Conservation (phyloP, 2,329 filamentous ascomycete genomes). For the Aureobasidium sp. region DNA sequence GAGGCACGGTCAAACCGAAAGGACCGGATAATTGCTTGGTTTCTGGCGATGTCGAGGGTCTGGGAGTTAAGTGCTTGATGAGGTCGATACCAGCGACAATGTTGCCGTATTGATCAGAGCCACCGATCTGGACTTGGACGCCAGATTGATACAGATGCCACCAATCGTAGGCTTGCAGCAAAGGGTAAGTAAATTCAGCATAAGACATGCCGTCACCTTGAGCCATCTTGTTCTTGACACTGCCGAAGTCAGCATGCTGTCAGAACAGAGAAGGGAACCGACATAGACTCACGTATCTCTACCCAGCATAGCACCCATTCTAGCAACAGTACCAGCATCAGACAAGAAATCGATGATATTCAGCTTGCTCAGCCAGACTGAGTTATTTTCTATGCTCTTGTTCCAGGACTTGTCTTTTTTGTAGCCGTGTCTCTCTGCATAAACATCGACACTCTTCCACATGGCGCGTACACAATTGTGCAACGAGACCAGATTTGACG, state of each 20-base stretch:
- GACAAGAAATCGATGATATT: conserved; percentile 67
- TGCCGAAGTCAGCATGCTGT: conserved; percentile 24
- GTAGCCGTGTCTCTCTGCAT: conserved; percentile 59
- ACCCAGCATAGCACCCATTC: conserved; percentile 78
- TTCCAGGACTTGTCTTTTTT: conserved; percentile 56
- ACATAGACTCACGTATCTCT: conserved; percentile 66
- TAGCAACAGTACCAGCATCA: conserved; percentile 62
- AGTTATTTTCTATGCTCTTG: conserved; percentile 61
- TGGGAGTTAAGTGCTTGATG: conserved; percentile 56
- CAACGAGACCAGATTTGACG: conserved; percentile 59
- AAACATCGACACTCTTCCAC: conserved; percentile 62
- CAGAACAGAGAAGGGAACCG: conserved; percentile 16
- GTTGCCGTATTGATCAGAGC: conserved; percentile 93
- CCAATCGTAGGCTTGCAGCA: conserved; percentile 95
- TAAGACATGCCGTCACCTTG: conserved; percentile 88
- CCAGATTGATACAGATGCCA: conserved; percentile 71
- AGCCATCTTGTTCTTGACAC: conserved; percentile 74
- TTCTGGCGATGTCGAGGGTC: conserved; percentile 38
- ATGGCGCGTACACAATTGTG: conserved; percentile 62
- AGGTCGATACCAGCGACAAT: conserved; percentile 84
- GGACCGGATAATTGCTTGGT: conserved; percentile 41
- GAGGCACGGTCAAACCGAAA: conserved; percentile 81
- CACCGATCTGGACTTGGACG: conserved; percentile 82
- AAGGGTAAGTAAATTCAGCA: conserved; percentile 84
- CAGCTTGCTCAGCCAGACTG: conserved; percentile 65